These are phyloP conservation scores for Monilinia laxa DNA, from an alignment of 2,329 filamentous ascomycete species.

Conservation along the genomic window DNA sequence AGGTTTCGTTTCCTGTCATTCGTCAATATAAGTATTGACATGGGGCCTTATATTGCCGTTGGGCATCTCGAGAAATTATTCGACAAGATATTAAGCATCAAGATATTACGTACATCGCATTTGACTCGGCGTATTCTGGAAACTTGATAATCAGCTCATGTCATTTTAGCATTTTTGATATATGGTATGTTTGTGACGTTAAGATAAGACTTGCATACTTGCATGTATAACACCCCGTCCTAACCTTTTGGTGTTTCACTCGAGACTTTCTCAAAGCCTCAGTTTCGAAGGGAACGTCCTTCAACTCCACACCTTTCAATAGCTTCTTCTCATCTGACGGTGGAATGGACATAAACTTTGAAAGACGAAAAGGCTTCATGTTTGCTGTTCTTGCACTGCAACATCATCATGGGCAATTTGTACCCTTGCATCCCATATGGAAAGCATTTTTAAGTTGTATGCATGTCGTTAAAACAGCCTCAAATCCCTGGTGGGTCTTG, in stretches of 20 bases:
- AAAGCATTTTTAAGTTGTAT: conserved; percentile 5
- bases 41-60: background rate
- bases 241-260: conserved; percentile 20
- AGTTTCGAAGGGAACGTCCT: background rate
- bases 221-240: conserved; percentile 19
- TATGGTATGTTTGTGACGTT: background rate
- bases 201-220: conserved; percentile 18
- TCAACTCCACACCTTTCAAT: background rate
- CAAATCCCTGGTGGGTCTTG: conserved; percentile 1
- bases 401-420: conserved; percentile 8
- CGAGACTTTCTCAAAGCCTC: conserved; percentile 1
- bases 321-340: background rate
- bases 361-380: conserved; percentile 21
- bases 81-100: background rate
- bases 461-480: conserved; percentile 3
- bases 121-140: conserved; percentile 16
- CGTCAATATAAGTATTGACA: background rate
- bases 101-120: conserved; percentile 19
- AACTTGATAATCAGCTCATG: conserved; percentile 12
- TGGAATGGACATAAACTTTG: conserved; percentile 11
- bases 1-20: conserved; percentile 30
- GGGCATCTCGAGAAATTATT: background rate
- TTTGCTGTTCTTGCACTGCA: conserved; percentile 7
- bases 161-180: background rate
- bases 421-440: background rate